These are phyloP conservation scores for Wickerhamiella domercqiae DNA, from an alignment of 805 yeast species.

Conservation along the genomic window DNA sequence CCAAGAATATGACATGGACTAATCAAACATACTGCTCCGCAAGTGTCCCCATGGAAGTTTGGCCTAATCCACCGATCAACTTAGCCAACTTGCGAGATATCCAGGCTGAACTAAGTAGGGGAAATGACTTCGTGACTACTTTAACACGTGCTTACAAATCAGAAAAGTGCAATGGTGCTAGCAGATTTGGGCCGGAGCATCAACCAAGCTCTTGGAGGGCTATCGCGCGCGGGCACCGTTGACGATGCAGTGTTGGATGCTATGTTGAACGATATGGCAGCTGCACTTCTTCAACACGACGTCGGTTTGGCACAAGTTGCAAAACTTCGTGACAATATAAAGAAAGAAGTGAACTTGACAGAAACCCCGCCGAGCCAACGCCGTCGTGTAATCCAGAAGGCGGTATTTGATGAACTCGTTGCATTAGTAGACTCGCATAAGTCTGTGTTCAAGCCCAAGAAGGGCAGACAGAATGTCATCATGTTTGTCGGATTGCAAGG, in stretches of 20 bases:
- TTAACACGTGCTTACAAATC: too few species aligned
- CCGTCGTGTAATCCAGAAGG: constrained; percentile 70
- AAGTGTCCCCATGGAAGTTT: too few species aligned
- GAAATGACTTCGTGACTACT: too few species aligned
- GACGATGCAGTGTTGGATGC: constrained; percentile 50
- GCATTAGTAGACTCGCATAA: constrained; percentile 56
- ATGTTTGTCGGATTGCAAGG: constrained; percentile 99
- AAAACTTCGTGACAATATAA: constrained; percentile 56
- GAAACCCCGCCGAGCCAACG: constrained; percentile 48
- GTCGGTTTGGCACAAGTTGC: constrained; percentile 80
- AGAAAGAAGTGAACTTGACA: constrained; percentile 36
- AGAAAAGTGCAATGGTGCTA: constrained; percentile 69
- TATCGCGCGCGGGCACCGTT: constrained; percentile 35
- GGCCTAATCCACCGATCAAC: too few species aligned
- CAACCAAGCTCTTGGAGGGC: constrained; percentile 54
- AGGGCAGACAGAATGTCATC: constrained; percentile 61
- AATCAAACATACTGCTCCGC: too few species aligned
- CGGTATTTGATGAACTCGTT: constrained; percentile 86
- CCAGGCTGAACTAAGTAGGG: too few species aligned
- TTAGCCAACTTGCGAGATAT: too few species aligned
- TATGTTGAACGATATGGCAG: constrained; percentile 76
- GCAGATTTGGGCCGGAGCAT: constrained; percentile 69
- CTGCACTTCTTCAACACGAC: constrained; percentile 85
- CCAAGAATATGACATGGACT: too few species aligned
- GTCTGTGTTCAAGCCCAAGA: constrained; percentile 67